phyloP scores from a whole-genome alignment of 2,329 filamentous ascomycete genomes.

The Trichoderma brevicompactum region DNA sequence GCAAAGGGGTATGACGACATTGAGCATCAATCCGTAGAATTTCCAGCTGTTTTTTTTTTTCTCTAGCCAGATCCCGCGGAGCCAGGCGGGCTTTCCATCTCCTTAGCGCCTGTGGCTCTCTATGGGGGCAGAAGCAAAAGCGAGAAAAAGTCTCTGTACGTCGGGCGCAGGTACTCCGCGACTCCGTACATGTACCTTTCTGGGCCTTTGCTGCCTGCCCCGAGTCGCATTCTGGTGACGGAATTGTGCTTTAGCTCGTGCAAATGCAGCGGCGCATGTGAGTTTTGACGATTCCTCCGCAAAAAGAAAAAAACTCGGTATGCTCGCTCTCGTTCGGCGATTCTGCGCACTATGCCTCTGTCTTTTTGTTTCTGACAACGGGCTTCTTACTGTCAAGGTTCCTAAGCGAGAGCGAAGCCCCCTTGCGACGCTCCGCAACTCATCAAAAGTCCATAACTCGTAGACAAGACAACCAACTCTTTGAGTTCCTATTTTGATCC shows the following conservation, averaged over 20 bases:
- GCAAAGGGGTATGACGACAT: constrained; percentile 19
- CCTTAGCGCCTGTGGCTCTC: neutral
- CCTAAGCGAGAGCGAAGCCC: too few species aligned
- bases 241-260: neutral
- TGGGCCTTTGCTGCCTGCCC: neutral
- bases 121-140: neutral
- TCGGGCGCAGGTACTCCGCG: neutral
- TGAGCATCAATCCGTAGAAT: constrained; percentile 8
- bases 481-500: too few species aligned
- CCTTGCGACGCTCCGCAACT: too few species aligned
- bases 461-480: too few species aligned
- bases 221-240: neutral
- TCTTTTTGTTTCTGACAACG: too few species aligned
- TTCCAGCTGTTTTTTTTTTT: neutral
- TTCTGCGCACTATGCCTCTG: too few species aligned
- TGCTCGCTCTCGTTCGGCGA: too few species aligned
- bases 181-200: neutral
- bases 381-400: too few species aligned
- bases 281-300: too few species aligned
- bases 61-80: constrained; percentile 15
- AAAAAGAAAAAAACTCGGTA: too few species aligned
- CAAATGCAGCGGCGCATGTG: neutral
- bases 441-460: too few species aligned
- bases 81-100: neutral
- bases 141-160: neutral